phyloP scores from a whole-genome alignment of 225 moss, liverwort and hornwort species.

The Lunularia cruciata region DNA sequence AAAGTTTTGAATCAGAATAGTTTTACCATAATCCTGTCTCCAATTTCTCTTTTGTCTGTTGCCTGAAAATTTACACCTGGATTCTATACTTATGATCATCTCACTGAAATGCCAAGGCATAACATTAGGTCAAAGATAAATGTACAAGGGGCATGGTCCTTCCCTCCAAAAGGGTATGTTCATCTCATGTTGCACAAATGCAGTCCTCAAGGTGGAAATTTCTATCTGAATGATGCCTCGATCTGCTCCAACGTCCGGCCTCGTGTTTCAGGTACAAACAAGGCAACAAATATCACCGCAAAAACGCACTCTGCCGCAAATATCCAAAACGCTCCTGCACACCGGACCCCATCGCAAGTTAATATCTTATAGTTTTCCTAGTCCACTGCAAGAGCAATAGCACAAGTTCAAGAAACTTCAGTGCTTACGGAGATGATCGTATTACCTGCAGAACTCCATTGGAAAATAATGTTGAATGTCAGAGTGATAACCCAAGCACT shows the following conservation, averaged over 20 bases:
- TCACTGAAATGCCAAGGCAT: background rate
- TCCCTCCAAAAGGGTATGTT: slow-evolving; percentile 1
- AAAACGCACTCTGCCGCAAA: slow-evolving; percentile 49
- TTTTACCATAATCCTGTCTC: slow-evolving; percentile 1
- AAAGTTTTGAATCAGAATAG: slow-evolving; percentile 1
- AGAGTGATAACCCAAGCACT: slow-evolving; percentile 60
- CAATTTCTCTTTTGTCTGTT: background rate
- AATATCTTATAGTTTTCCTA: background rate
- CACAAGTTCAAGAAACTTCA: too few relatives aligned
- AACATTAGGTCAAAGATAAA: slow-evolving; percentile 4
- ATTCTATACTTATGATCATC: background rate
- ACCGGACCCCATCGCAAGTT: background rate
- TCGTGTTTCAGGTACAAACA: slow-evolving; percentile 72
- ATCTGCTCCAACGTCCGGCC: slow-evolving; percentile 82
- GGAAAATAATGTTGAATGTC: slow-evolving; percentile 71
- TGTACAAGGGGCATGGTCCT: slow-evolving; percentile 1
- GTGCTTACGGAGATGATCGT: too few relatives aligned
- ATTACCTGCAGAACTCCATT: slow-evolving; percentile 76
- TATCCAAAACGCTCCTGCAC: slow-evolving; percentile 81
- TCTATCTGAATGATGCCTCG: slow-evolving; percentile 61
- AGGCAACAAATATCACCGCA: slow-evolving; percentile 60
- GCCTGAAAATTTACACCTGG: slow-evolving; percentile 9
- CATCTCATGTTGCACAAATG: slow-evolving; percentile 10
- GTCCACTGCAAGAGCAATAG: background rate
- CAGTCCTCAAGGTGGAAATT: background rate